Conservation (phyloP, 73 alveolate genomes). For the Tetrahymena malaccensis region DNA sequence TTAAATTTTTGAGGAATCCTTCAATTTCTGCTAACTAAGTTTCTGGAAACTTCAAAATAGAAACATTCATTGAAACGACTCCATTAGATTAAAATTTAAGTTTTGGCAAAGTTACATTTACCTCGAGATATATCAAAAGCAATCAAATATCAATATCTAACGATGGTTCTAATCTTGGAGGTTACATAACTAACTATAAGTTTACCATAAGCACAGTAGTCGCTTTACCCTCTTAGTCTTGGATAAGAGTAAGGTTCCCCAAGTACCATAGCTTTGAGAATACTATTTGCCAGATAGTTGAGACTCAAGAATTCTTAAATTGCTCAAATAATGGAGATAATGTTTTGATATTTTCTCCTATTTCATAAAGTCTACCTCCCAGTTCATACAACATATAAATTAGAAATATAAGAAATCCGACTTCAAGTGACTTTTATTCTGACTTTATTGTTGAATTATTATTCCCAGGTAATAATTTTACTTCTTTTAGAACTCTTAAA, state of each 20-base stretch:
- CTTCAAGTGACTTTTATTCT: not conserved
- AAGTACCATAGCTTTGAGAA: not conserved
- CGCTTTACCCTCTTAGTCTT: not conserved
- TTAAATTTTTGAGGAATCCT: slow-evolving; percentile 29
- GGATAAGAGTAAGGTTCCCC: slow-evolving; percentile 30
- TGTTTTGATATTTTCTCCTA: not conserved
- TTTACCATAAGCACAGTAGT: not conserved
- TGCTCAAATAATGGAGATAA: not conserved
- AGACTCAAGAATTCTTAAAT: not conserved
- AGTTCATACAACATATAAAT: not conserved
- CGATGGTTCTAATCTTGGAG: slow-evolving; percentile 39
- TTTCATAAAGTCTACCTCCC: not conserved
- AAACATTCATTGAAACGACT: not conserved
- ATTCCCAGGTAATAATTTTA: not conserved
- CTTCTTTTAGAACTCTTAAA: not conserved
- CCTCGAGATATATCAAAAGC: not conserved
- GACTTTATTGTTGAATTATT: not conserved
- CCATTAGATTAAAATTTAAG: slow-evolving; percentile 11
- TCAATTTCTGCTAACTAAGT: slow-evolving; percentile 19
- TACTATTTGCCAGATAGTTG: slow-evolving; percentile 7
- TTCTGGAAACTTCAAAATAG: not conserved
- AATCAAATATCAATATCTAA: not conserved
- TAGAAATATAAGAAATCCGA: not conserved
- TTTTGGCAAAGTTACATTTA: slow-evolving; percentile 24
- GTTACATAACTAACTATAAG: slow-evolving; percentile 7